Base-by-base conservation (phyloP, 306 rosid species). In the Morella rubra region DNA sequence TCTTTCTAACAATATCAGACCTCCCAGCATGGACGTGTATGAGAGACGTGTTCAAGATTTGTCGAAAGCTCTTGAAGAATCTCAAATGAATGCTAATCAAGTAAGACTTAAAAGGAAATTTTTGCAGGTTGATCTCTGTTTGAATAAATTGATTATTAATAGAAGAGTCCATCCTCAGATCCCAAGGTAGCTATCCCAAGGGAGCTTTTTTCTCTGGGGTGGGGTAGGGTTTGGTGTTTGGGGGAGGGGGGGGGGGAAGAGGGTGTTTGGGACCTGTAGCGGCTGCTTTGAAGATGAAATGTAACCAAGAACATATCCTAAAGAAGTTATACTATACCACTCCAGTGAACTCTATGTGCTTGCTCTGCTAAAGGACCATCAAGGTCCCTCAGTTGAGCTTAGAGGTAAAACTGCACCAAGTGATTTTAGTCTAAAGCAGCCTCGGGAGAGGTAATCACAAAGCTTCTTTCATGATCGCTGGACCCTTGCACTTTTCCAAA, bases 51-150 rank as follows among this genome's bases (percentile, higher is more conserved):
- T 90, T 76, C 91, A 90, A 72, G 93, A 93, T 66, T 86, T 93
- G 84, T 86, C 96, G 71, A 86, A 90, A 83, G 84, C 79, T 79
- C 84, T 84, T 76, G 98, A 91, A 89, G 96, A 90, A 77, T 93
- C 96, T 82, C 91, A 91, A 80, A 86, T 78, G 68, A 90, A 82
- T 75, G 85, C 86, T 79, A 91, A 87, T 85, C 89, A 89, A 84
- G 98, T 93, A 87, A 86, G 86, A 77, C 74, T 82, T 44, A 7
- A 76, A 61, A 51, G 41, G 73, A 69, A 73, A 46, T 51, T 81
- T 6, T 79, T 42, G 53, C 55, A 10, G 37, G 41, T 56, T 70
- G 73, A 8, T 18, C 37, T 18, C 13, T n/a, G 10, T 37, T 11
- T 18, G 58, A 13, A 20, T 19, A 45, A 69, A 22, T 45, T 13